A percentile compares a stretch with the other conserved stretches of the same genome.
These are phyloP conservation scores for Chenopodium album DNA, from an alignment of 148 eudicot genomes.

Conservation along the genomic window DNA sequence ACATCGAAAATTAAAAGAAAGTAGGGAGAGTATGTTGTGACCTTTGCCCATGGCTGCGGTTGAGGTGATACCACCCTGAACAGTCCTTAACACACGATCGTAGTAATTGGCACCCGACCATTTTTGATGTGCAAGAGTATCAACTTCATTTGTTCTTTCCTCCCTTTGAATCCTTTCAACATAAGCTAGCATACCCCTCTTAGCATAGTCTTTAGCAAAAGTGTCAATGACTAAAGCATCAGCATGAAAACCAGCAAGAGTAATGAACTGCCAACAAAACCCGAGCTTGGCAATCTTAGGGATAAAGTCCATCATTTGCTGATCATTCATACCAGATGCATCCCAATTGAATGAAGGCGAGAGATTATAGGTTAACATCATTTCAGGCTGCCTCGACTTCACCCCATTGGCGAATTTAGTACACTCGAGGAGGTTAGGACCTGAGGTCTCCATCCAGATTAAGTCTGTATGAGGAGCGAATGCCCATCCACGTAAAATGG, in stretches of 20 bases:
- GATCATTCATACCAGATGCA: constrained; percentile 71
- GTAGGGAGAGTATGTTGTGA: constrained; percentile 12
- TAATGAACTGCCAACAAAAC: constrained; percentile 75
- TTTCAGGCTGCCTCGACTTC: constrained; percentile 50
- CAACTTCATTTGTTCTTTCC: constrained; percentile 67
- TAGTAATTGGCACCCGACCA: constrained; percentile 93
- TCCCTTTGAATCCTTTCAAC: constrained; percentile 83
- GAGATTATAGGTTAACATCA: constrained; percentile 70
- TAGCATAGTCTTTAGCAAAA: constrained; percentile 65
- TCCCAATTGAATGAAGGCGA: constrained; percentile 92
- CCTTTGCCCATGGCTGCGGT: constrained; percentile 95
- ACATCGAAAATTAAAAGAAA: background rate
- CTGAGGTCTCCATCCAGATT: constrained; percentile 78
- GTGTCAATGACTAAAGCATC: constrained; percentile 70
- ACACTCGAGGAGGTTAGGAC: constrained; percentile 70
- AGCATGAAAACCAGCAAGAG: constrained; percentile 78
- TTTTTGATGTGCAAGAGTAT: constrained; percentile 80
- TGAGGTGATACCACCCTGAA: constrained; percentile 85
- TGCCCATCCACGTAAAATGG: constrained; percentile 74
- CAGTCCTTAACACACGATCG: constrained; percentile 74
- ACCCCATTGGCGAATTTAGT: constrained; percentile 55
- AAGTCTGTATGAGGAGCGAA: constrained; percentile 53
- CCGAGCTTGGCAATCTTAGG: constrained; percentile 70
- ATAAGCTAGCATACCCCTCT: constrained; percentile 75
- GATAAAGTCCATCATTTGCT: constrained; percentile 73